Conservation (phyloP, 495 filamentous ascomycete species). For the Recurvomyces mirabilis region DNA sequence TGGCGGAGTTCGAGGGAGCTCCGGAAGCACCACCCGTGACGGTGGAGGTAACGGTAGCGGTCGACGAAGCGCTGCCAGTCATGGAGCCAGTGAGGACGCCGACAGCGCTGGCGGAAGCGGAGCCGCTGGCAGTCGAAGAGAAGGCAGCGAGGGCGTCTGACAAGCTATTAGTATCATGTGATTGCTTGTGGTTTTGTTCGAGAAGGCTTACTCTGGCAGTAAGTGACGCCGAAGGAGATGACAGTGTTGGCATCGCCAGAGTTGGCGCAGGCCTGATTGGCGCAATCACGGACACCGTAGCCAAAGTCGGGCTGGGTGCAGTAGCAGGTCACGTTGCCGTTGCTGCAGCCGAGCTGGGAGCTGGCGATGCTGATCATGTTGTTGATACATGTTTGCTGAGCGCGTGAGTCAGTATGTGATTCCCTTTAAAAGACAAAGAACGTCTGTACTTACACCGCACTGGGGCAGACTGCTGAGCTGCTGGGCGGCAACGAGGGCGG, state of each 20-base stretch:
- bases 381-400: conserved; percentile 55
- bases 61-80: conserved; percentile 20
- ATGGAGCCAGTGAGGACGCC: conserved; percentile 17
- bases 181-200: too few species aligned
- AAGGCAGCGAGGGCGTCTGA: conserved; percentile 12
- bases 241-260: conserved; percentile 22
- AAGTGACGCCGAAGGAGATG: conserved; percentile 32
- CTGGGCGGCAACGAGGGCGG: conserved; percentile 26
- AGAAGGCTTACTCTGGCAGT: conserved; percentile 29
- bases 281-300: conserved; percentile 73
- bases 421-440: background rate
- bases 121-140: conserved; percentile 13
- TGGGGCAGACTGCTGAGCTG: conserved; percentile 17
- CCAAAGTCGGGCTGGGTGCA: conserved; percentile 58
- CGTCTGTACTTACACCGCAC: conserved; percentile 23
- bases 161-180: too few species aligned
- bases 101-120: conserved; percentile 13
- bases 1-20: background rate
- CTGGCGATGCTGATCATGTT: conserved; percentile 59
- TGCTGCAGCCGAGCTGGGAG: conserved; percentile 47
- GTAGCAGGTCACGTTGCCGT: conserved; percentile 51
- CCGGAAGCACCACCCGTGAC: background rate
- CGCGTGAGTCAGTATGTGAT: background rate
- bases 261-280: conserved; percentile 49
- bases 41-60: conserved; percentile 4